Base-by-base conservation (phyloP, 345 rosid species). In the Triadica sebifera region DNA sequence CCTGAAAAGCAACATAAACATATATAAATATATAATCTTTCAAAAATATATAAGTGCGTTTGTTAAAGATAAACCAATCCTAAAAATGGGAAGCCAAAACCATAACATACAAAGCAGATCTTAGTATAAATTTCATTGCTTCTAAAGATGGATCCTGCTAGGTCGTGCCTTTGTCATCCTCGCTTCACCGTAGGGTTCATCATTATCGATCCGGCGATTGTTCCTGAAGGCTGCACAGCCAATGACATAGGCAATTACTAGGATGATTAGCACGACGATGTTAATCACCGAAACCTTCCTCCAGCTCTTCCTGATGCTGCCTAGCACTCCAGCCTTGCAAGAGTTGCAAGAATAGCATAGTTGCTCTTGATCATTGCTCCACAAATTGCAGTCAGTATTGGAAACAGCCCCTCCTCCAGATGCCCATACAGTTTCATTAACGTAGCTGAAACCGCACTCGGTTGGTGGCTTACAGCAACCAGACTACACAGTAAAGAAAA, bases 381-480 rank as follows among this genome's bases (percentile, higher is more conserved):
- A 93, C 34, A 17, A 16, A 49, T 71, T 70, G 87, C 98, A 95
- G 85, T 95, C 98, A 0, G 63, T 58, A 74, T 88, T 83, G 12
- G 59, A 39, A 10, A 76, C 84, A 11, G 37, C 67, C 13, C 86
- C 91, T 12, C 90, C 87, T 19, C 78, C 81, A 0, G 79, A 16
- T 19, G 20, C 46, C 99, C 98, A 95, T 0, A 41, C 39, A 0
- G 99, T 93, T 88, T 91, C 99, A 79, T 91, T 95, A 78, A 56
- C 59, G 51, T 93, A 95, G 22, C 66, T 71, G 74, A 51, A 93
- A 10, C 94, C 94, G 67, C 98, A 95, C 3, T 87, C 93, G 13
- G 92, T 79, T 7, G 96, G 98, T 5, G 98, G 98, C 86, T 93
- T 95, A 85, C 99, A 95, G 80, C 99, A 95, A 71, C 99, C 96